Evolutionary conservation across 2,329 filamentous ascomycete species (phyloP).

Genomic region (Cytospora piceae): DNA sequence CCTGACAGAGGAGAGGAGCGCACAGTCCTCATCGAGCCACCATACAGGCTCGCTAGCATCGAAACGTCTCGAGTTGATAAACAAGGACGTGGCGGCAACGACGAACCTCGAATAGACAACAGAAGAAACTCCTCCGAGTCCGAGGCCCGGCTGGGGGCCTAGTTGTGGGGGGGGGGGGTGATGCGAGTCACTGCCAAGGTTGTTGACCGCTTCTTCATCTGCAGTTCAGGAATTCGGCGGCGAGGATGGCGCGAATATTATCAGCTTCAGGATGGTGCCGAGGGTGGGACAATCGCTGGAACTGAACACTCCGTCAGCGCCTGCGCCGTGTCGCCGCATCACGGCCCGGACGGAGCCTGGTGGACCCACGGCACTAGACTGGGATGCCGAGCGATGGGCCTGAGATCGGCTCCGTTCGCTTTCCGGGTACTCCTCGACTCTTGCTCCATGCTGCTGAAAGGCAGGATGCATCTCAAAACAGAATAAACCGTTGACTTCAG

Average conservation of each 20-base stretch:
- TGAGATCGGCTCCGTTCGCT: not conserved
- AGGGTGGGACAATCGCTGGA: not conserved
- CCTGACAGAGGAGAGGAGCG: slow-evolving; percentile 5
- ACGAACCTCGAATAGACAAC: slow-evolving; percentile 21
- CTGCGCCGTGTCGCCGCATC: not conserved
- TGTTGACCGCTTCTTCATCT: slow-evolving; percentile 11
- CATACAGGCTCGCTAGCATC: slow-evolving; percentile 12
- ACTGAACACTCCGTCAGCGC: not conserved
- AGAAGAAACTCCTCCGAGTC: not conserved
- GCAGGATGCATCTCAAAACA: not conserved
- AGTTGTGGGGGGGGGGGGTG: not conserved
- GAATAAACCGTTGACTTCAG: not conserved
- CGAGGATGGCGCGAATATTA: not conserved
- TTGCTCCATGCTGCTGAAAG: no score
- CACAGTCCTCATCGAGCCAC: slow-evolving; percentile 11
- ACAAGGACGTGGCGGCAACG: slow-evolving; percentile 8
- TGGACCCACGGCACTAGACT: not conserved
- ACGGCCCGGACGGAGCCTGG: not conserved
- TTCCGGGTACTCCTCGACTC: not conserved
- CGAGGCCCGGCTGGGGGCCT: not conserved
- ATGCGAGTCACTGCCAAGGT: not conserved
- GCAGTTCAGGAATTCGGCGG: not conserved
- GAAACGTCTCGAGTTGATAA: slow-evolving; percentile 12
- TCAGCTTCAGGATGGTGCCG: not conserved
- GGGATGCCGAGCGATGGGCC: not conserved